Evolutionary conservation across 192 early-diverging fungal species (phyloP).

Genomic region (Backusella tarrabulga): DNA sequence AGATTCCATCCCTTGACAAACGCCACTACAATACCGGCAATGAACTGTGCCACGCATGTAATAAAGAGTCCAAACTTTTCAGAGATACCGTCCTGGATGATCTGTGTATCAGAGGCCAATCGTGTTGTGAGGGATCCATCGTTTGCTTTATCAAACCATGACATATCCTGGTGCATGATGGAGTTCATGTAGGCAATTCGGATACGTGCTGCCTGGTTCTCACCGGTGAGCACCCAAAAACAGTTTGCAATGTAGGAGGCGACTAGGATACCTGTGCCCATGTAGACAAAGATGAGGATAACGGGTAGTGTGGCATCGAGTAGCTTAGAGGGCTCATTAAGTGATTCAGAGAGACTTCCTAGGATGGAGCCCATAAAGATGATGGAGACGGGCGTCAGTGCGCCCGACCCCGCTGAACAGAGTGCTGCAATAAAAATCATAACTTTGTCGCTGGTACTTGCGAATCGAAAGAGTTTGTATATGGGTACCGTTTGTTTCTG

Average conservation of each 20-base stretch:
- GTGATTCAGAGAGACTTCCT: neutral
- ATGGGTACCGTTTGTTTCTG: constrained; percentile 50
- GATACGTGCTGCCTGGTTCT: constrained; percentile 56
- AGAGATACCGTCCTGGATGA: constrained; percentile 83
- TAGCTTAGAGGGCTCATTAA: constrained; percentile 20
- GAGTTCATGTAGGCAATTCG: constrained; percentile 66
- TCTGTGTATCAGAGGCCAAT: constrained; percentile 75
- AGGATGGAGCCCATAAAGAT: constrained; percentile 35
- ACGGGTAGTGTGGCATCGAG: constrained; percentile 13
- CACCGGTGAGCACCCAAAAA: constrained; percentile 46
- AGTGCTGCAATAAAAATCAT: constrained; percentile 17
- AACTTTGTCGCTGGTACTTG: constrained; percentile 13
- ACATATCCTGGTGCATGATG: constrained; percentile 81
- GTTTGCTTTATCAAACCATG: constrained; percentile 78
- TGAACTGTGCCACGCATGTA: constrained; percentile 60
- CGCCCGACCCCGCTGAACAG: constrained; percentile 19
- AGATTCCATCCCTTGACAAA: constrained; percentile 72
- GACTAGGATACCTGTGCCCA: constrained; percentile 56
- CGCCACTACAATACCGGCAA: constrained; percentile 71
- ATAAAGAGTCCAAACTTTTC: constrained; percentile 79
- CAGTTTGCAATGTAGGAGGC: constrained; percentile 59
- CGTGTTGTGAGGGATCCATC: constrained; percentile 82
- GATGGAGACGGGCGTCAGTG: constrained; percentile 26
- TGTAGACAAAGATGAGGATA: constrained; percentile 51
- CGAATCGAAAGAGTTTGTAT: constrained; percentile 67